Conservation (phyloP, 441 rosid species). For the Jatropha multifida region DNA sequence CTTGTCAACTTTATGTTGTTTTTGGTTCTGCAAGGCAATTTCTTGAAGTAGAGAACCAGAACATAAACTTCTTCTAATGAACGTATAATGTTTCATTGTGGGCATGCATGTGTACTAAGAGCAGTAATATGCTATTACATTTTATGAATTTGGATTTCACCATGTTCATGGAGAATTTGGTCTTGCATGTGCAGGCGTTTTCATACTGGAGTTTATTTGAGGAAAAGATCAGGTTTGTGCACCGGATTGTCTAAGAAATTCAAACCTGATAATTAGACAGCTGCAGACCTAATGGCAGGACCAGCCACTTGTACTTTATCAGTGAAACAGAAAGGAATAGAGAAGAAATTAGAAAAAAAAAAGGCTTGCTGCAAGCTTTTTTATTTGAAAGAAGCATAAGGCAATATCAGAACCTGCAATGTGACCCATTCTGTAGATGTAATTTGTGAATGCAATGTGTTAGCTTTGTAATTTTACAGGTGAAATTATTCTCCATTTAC, state of each 20-base stretch:
- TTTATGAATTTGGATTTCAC: neutral
- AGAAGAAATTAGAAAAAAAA: neutral
- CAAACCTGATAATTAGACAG: neutral
- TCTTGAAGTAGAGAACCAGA: neutral
- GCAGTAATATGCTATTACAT: neutral
- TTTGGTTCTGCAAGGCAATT: neutral
- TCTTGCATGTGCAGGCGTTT: slow-evolving; percentile 5
- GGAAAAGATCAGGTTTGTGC: neutral
- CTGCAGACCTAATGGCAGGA: neutral
- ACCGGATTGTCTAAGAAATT: neutral
- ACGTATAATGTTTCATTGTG: neutral
- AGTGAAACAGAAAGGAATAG: neutral
- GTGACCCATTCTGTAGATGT: neutral
- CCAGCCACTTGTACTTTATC: neutral
- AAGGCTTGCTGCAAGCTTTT: neutral
- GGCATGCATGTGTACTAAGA: neutral
- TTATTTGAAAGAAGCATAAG: neutral
- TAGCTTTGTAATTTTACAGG: neutral
- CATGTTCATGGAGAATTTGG: neutral
- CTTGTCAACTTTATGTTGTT: neutral
- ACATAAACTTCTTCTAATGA: neutral
- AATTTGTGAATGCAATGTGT: slow-evolving; percentile 5
- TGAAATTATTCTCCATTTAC: no score
- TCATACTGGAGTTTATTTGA: neutral
- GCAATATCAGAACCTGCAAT: neutral